Evolutionary conservation across 1,284 basidiomycete genomes (phyloP).

Genomic region (Apiotrichum gamsii): DNA sequence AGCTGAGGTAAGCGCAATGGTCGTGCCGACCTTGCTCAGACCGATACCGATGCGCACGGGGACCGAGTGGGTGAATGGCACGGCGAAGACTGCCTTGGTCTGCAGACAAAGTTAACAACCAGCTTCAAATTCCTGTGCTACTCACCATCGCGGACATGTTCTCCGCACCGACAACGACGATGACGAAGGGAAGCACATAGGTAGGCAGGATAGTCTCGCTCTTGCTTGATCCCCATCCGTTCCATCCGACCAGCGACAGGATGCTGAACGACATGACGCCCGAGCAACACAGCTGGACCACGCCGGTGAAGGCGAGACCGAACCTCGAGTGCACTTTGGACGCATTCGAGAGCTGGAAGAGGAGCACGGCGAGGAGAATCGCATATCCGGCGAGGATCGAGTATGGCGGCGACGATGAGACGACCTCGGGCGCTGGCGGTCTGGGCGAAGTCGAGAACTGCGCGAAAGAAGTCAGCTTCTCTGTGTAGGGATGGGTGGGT

Average conservation of each 20-base stretch:
- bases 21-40: slow-evolving; percentile 76
- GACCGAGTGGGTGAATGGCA: slow-evolving; percentile 81
- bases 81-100: slow-evolving; percentile 84
- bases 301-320: slow-evolving; percentile 86
- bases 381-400: slow-evolving; percentile 75
- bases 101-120: slow-evolving; percentile 29
- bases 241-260: slow-evolving; percentile 42
- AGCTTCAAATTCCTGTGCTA: no score
- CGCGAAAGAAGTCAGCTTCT: background rate
- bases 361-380: slow-evolving; percentile 70
- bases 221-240: slow-evolving; percentile 33
- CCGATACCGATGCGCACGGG: slow-evolving; percentile 88
- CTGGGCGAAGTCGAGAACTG: slow-evolving; percentile 3
- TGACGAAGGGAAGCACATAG: slow-evolving; percentile 79
- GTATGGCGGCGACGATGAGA: slow-evolving; percentile 50
- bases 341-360: slow-evolving; percentile 68
- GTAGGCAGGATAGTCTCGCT: slow-evolving; percentile 44
- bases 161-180: slow-evolving; percentile 91
- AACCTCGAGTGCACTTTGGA: slow-evolving; percentile 81
- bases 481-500: no score
- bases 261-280: slow-evolving; percentile 89
- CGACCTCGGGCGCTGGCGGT: background rate
- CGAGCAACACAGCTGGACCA: slow-evolving; percentile 83
- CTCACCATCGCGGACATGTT: slow-evolving; percentile 92
- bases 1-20: slow-evolving; percentile 85